Percentiles rank a stretch among this genome's conserved stretches.
These are phyloP conservation scores for Saitozyma podzolica DNA, from an alignment of 768 basidiomycete species.

Conservation along the genomic window DNA sequence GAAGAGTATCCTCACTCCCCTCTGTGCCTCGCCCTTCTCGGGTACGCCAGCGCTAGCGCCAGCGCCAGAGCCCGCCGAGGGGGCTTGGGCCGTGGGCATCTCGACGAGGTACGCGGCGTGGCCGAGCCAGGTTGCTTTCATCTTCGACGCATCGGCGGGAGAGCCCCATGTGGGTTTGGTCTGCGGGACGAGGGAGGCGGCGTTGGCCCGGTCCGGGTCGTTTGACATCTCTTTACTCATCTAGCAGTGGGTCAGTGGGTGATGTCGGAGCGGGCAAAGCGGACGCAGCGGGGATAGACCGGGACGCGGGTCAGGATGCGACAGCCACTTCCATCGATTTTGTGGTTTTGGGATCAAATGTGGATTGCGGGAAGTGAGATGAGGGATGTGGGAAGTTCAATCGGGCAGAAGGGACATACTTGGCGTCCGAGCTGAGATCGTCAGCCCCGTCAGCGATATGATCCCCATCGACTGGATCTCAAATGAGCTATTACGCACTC, in stretches of 20 bases:
- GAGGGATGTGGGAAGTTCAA: no score
- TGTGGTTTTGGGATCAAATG: background rate
- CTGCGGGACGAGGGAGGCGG: constrained; percentile 23
- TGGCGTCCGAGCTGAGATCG: no score
- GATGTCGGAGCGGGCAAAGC: background rate
- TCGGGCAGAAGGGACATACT: no score
- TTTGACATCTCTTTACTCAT: constrained; percentile 6
- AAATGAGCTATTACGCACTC: background rate
- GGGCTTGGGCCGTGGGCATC: constrained; percentile 31
- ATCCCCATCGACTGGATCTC: no score
- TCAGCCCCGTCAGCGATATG: no score
- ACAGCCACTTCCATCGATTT: background rate
- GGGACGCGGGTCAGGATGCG: background rate
- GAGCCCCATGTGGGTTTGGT: constrained; percentile 30
- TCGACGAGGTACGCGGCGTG: constrained; percentile 55
- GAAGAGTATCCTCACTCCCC: constrained; percentile 51
- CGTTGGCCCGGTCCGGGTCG: constrained; percentile 15
- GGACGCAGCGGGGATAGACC: background rate
- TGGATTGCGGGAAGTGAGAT: background rate
- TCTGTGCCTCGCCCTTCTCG: constrained; percentile 9
- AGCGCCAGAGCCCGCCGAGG: background rate
- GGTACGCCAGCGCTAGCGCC: constrained; percentile 1
- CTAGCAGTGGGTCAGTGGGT: constrained; percentile 1
- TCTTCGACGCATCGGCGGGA: constrained; percentile 4
- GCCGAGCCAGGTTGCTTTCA: constrained; percentile 44